Base-by-base conservation (phyloP, 1,139 yeast genomes). In the Blastobotrys apis region DNA sequence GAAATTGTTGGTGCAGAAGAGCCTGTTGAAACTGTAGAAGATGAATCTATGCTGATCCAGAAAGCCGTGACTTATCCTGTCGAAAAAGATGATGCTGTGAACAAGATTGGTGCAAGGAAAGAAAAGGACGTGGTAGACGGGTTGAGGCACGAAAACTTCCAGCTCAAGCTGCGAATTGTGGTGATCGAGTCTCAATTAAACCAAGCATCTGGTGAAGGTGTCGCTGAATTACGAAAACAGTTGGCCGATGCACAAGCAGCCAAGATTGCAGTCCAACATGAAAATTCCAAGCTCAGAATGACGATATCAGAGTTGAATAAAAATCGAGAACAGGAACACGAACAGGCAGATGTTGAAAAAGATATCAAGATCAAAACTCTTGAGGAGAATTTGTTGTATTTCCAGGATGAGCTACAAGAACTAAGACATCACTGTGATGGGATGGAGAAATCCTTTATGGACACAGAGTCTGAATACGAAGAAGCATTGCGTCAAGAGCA, bases 241-340 rank as follows among this genome's bases (percentile, higher is more conserved):
- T 41, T 53, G n/a, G 52, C 49, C 2, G 53, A 48, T 8, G 41
- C 50, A 4, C 51, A 52, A 34, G 50, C 55, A 2, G 47, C 50
- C 3, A 47, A 49, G 10, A 41, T 48, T 17, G 39, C 48, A 9
- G 40, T 47, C 37, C 50, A 48, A 26, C 49, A 36, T 27, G 56
- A 53, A 30, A 52, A 48, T 29, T 51, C 50, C 15, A 53, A 50
- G 38, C 43, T 53, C 19, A 33, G 56, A 8, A 33, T 42, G 20
- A 53, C 51, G 4, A 32, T 53, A 22, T 26, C 43, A 12, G 44
- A 49, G 10, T 26, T 44, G 29, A 42, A 30, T 30, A 42, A 33
- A 21, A 19, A 43, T 23, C 31, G 38, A 9, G 49, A 44, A 16
- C 35, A 40, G 19, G 47, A 44, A 26, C 36, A 30, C 15, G 49